Evolutionary conservation across 345 rosid genomes (phyloP), one percentile per base, ranked within the genome.

Genomic region (Balakata baccata): DNA sequence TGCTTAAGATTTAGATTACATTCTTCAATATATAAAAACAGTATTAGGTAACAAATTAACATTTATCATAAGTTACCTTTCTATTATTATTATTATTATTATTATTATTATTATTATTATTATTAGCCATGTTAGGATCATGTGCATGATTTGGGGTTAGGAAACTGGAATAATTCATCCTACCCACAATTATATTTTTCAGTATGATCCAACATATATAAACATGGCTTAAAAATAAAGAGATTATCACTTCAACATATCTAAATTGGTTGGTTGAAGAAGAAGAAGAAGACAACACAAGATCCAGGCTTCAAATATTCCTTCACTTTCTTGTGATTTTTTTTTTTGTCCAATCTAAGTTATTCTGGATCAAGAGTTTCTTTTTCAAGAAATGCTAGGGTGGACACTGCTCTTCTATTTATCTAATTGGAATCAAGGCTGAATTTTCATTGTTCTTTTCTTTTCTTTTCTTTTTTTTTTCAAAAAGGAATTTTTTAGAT

Each of bases 281-380:
- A 73, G 75, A 65, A 53, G 62, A 79, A 43, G 69, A 58, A 23
- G 80, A 69, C 69, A 72, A 67, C 64, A 64, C 76, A 71, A 56
- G 82, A 71, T 82, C 79, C 37, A 39, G 52, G 70, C 73, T 71
- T 75, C 17, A 58, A 58, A 53, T 75, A 59, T 75, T 75, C 75
- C 70, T 79, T 58, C 23, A 43, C 45, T 52, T 38, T 71, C 73
- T 59, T 71, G 43, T 66, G 66, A 20, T 63, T 51, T n/a, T 67
- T 51, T n/a, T 67, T 1, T 29, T 29, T 29, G 50, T 64, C 53
- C 79, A 63, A 58, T 66, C 68, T 71, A 66, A 52, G 67, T 67
- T 74, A 62, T 57, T 72, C 63, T 54, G 34, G 34, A 29, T 1
- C 34, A 29, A 29, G 64, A 13, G 20, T 3, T 68, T 47, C 58